These are phyloP conservation scores for Neonectria ditissima DNA, from an alignment of 2,329 filamentous ascomycete species.

Conservation along the genomic window DNA sequence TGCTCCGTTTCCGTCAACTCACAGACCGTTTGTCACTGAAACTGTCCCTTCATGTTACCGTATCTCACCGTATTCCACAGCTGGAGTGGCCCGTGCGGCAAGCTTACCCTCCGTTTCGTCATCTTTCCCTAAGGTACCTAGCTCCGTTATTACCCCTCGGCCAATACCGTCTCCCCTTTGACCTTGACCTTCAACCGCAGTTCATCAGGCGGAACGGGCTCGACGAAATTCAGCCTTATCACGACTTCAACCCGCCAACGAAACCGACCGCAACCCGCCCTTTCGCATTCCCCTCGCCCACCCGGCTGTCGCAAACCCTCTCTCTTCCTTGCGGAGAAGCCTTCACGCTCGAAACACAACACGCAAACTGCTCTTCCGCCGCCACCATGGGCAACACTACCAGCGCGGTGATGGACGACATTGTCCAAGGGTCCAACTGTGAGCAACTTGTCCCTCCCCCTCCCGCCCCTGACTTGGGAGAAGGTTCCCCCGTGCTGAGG, in stretches of 20 bases:
- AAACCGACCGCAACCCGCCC: constrained; percentile 7
- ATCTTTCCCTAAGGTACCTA: neutral
- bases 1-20: neutral
- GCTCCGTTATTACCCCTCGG: constrained; percentile 43
- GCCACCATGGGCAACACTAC: constrained; percentile 74
- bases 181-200: constrained; percentile 9
- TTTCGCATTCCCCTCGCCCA: neutral
- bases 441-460: constrained; percentile 45
- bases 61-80: neutral
- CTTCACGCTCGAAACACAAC: neutral
- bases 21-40: neutral
- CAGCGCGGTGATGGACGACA: constrained; percentile 88
- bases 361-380: neutral
- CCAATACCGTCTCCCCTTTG: constrained; percentile 20
- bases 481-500: constrained; percentile 31
- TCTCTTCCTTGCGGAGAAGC: neutral
- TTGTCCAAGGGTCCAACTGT: constrained; percentile 98
- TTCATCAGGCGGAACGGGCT: constrained; percentile 22
- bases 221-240: constrained; percentile 45
- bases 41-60: neutral
- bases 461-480: constrained; percentile 5
- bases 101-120: constrained; percentile 13
- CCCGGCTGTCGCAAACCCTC: neutral
- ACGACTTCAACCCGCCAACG: constrained; percentile 33
- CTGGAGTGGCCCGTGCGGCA: neutral